phyloP scores from a whole-genome alignment of 768 basidiomycete genomes.

The Filobasidium floriforme region DNA sequence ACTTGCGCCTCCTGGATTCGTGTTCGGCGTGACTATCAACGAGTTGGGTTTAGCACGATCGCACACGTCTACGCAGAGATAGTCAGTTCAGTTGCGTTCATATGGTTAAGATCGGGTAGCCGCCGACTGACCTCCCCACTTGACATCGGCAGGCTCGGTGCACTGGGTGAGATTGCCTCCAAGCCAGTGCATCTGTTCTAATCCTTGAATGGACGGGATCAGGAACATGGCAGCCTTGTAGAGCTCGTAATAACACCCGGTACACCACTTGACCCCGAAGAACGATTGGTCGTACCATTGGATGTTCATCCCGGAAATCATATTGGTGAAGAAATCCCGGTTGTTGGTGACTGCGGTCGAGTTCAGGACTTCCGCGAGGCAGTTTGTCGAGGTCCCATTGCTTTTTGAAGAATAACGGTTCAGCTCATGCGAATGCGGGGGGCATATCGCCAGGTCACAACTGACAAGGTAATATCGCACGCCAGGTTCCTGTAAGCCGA shows the following conservation, averaged over 20 bases:
- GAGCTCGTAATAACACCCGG: slow-evolving; percentile 42
- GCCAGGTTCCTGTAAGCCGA: slow-evolving; percentile 37
- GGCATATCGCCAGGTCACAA: neutral
- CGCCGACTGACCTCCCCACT: neutral
- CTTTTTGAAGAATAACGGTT: slow-evolving; percentile 14
- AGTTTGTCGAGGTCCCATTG: slow-evolving; percentile 36
- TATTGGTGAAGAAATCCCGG: slow-evolving; percentile 36
- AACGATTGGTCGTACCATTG: slow-evolving; percentile 32
- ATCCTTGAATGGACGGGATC: slow-evolving; percentile 14
- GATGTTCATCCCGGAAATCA: slow-evolving; percentile 32
- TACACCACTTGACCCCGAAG: slow-evolving; percentile 33
- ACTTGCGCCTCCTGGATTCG: neutral
- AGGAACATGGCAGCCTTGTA: slow-evolving; percentile 37
- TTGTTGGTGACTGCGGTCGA: slow-evolving; percentile 29
- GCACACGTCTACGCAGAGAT: neutral
- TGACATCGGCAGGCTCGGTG: neutral
- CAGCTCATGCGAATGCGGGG: neutral
- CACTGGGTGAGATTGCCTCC: slow-evolving; percentile 8
- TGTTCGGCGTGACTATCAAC: neutral
- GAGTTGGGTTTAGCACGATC: slow-evolving; percentile 1
- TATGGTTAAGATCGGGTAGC: neutral
- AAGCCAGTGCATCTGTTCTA: slow-evolving; percentile 1
- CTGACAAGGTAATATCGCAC: slow-evolving; percentile 40
- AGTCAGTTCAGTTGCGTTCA: neutral
- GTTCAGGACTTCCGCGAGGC: slow-evolving; percentile 31